These are phyloP conservation scores for Primulina tabacum DNA, from an alignment of 257 asterid genomes.

Conservation along the genomic window DNA sequence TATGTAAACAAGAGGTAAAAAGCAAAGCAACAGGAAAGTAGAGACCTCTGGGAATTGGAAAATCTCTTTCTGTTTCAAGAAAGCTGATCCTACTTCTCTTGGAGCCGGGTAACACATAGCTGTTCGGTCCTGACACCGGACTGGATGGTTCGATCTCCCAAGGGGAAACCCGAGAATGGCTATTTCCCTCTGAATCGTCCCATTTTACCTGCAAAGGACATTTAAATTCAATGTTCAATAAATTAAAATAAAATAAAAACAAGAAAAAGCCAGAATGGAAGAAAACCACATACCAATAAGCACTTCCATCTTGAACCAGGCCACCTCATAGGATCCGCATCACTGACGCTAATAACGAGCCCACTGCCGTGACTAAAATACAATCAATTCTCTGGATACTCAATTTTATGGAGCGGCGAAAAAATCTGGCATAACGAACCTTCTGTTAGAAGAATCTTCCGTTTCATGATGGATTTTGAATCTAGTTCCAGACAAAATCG, in stretches of 20 bases:
- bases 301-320: constrained; percentile 94
- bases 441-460: constrained; percentile 88
- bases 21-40: not conserved
- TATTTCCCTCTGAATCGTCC: constrained; percentile 79
- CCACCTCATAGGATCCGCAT: constrained; percentile 83
- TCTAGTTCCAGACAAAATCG: constrained; percentile 76
- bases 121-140: constrained; percentile 54
- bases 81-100: constrained; percentile 73
- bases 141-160: constrained; percentile 92
- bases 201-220: constrained; percentile 73
- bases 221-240: not conserved
- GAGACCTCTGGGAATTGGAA: constrained; percentile 53
- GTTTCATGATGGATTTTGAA: constrained; percentile 77
- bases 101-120: constrained; percentile 55
- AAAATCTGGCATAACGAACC: constrained; percentile 38
- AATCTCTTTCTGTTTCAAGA: constrained; percentile 53
- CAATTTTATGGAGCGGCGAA: not conserved
- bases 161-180: constrained; percentile 85
- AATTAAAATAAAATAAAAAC: too few species aligned
- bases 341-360: constrained; percentile 65
- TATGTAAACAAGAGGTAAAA: not conserved
- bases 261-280: not conserved
- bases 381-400: constrained; percentile 19
- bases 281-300: constrained; percentile 56
- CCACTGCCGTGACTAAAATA: constrained; percentile 63